Conservation (phyloP, 768 basidiomycete species). For the Podaxis rugospora region DNA sequence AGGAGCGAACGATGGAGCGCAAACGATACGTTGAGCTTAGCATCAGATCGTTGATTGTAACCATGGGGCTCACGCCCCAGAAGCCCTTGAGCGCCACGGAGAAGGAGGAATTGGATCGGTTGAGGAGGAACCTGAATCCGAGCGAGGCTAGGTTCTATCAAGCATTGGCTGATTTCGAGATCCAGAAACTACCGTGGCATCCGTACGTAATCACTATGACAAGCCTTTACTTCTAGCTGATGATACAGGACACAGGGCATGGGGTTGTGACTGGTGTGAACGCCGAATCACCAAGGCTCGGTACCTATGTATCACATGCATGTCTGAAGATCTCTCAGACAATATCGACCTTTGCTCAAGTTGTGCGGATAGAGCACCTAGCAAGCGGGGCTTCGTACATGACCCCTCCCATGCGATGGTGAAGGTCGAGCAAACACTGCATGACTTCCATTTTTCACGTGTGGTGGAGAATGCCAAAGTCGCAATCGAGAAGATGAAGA, state of each 20-base stretch:
- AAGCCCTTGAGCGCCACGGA: slow-evolving; percentile 22
- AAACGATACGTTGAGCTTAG: slow-evolving; percentile 28
- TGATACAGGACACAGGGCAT: slow-evolving; percentile 15
- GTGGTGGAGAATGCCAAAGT: slow-evolving; percentile 22
- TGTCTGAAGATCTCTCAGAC: slow-evolving; percentile 29
- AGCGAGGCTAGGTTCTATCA: slow-evolving; percentile 31
- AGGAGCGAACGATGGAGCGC: slow-evolving; percentile 25
- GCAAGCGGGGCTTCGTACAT: slow-evolving; percentile 26
- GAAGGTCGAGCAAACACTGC: slow-evolving; percentile 27
- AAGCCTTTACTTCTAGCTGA: neutral
- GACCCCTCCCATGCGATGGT: slow-evolving; percentile 24
- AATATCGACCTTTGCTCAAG: slow-evolving; percentile 28
- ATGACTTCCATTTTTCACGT: slow-evolving; percentile 24
- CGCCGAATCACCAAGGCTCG: slow-evolving; percentile 26
- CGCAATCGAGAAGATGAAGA: slow-evolving; percentile 21
- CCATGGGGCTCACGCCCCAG: slow-evolving; percentile 26
- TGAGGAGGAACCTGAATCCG: slow-evolving; percentile 26
- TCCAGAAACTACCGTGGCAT: slow-evolving; percentile 30
- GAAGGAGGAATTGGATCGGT: slow-evolving; percentile 24
- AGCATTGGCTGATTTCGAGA: slow-evolving; percentile 27
- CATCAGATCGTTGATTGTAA: slow-evolving; percentile 23
- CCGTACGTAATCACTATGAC: slow-evolving; percentile 19
- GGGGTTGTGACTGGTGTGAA: slow-evolving; percentile 30
- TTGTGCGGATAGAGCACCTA: slow-evolving; percentile 24
- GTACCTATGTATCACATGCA: slow-evolving; percentile 26